A percentile compares a stretch with the other conserved stretches of the same genome.
Conservation (phyloP, 352 stramenopile genomes). For the Phytophthora megakarya region DNA sequence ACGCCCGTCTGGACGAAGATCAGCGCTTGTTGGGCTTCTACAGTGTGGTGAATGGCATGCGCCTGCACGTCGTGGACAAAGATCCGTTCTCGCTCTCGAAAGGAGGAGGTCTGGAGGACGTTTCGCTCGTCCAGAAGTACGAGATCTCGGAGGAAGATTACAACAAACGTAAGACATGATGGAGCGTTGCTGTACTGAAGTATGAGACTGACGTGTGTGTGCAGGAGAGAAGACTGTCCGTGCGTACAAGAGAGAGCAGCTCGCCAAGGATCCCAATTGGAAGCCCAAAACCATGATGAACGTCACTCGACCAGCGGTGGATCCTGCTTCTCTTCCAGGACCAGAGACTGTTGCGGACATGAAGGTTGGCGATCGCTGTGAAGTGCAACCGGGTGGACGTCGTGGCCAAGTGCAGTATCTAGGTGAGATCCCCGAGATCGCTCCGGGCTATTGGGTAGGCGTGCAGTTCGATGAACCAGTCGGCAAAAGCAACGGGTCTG, state of each 20-base stretch:
- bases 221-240: constrained; percentile 96
- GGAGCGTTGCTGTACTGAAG: not conserved
- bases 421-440: constrained; percentile 92
- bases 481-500: constrained; percentile 92
- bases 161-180: constrained; percentile 86
- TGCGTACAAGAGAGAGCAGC: constrained; percentile 96
- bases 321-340: constrained; percentile 54
- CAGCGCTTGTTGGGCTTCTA: constrained; percentile 93
- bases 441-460: constrained; percentile 93
- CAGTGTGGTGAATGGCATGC: constrained; percentile 89
- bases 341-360: constrained; percentile 85
- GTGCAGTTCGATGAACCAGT: constrained; percentile 97
- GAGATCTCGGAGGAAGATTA: constrained; percentile 99
- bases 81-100: constrained; percentile 96
- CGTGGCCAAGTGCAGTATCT: constrained; percentile 93
- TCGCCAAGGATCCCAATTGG: constrained; percentile 96
- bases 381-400: constrained; percentile 95
- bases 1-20: constrained; percentile 71
- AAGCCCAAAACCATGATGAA: constrained; percentile 89
- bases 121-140: constrained; percentile 98
- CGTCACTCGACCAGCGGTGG: constrained; percentile 25
- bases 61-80: constrained; percentile 95
- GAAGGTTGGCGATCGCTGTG: constrained; percentile 93
- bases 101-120: constrained; percentile 96
- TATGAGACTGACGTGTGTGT: constrained; percentile 4